These are phyloP conservation scores for Juglanconis juglandina DNA, from an alignment of 2,329 filamentous ascomycete species.

Conservation along the genomic window DNA sequence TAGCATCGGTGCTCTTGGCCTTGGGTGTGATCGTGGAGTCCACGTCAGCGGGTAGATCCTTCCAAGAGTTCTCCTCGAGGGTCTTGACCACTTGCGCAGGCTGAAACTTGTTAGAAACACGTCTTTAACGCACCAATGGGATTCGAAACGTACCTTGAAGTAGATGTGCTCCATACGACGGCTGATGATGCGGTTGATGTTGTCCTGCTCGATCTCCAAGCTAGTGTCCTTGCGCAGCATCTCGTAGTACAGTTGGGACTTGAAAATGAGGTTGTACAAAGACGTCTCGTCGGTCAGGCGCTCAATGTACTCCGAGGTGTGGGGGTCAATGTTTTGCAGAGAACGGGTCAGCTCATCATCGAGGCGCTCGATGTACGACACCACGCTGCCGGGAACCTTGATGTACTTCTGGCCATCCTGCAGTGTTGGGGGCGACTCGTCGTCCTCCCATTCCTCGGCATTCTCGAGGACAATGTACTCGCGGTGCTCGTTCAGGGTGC, in stretches of 20 bases:
- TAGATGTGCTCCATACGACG: constrained; percentile 94
- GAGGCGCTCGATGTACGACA: constrained; percentile 90
- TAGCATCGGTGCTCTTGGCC: constrained; percentile 62
- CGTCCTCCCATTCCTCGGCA: constrained; percentile 98
- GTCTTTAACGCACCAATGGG: not conserved
- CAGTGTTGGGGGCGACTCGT: constrained; percentile 83
- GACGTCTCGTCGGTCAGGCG: constrained; percentile 84
- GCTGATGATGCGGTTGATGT: constrained; percentile 88
- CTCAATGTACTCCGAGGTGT: constrained; percentile 98
- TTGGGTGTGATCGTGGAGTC: constrained; percentile 82
- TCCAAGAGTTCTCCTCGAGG: constrained; percentile 93
- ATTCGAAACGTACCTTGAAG: constrained; percentile 71
- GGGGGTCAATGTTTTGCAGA: constrained; percentile 95
- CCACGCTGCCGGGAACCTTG: constrained; percentile 88
- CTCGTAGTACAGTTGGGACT: constrained; percentile 85
- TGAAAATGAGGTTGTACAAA: constrained; percentile 89
- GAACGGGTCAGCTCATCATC: constrained; percentile 97
- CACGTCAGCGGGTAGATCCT: constrained; percentile 64
- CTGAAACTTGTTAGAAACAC: constrained; percentile 37
- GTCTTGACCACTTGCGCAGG: constrained; percentile 89
- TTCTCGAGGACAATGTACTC: constrained; percentile 85
- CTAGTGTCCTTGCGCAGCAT: constrained; percentile 66
- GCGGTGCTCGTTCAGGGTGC: constrained; percentile 72
- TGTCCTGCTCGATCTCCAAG: constrained; percentile 77
- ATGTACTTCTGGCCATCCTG: constrained; percentile 74